Evolutionary conservation across 495 filamentous ascomycete species (phyloP).

Genomic region (Lepraria neglecta): DNA sequence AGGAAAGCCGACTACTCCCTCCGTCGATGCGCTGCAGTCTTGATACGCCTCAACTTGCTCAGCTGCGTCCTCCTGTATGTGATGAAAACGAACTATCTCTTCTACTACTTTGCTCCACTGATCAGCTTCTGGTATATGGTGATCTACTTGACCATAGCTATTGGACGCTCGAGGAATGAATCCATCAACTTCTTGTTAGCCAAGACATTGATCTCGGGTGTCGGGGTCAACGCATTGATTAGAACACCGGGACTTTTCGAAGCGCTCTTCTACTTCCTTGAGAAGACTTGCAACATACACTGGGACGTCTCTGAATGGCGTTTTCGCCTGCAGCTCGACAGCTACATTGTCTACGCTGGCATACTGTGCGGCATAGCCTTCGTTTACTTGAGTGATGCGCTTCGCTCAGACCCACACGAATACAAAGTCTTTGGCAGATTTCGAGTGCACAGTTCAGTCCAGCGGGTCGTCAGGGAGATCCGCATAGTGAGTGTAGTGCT

Average conservation of each 20-base stretch:
- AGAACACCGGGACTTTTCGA: slow-evolving; percentile 43
- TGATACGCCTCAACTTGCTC: slow-evolving; percentile 53
- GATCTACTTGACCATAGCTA: slow-evolving; percentile 44
- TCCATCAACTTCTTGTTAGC: slow-evolving; percentile 37
- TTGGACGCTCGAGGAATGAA: slow-evolving; percentile 37
- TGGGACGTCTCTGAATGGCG: slow-evolving; percentile 44
- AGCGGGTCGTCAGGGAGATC: slow-evolving; percentile 18
- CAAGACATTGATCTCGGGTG: slow-evolving; percentile 46
- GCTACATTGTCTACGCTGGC: slow-evolving; percentile 47
- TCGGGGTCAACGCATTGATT: slow-evolving; percentile 39
- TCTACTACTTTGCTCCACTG: slow-evolving; percentile 57
- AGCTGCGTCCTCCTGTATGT: slow-evolving; percentile 48
- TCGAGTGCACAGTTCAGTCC: not conserved
- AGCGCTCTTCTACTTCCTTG: slow-evolving; percentile 33
- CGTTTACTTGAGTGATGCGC: slow-evolving; percentile 26
- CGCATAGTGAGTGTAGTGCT: slow-evolving; percentile 24
- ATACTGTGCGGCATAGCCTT: slow-evolving; percentile 44
- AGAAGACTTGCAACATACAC: slow-evolving; percentile 34
- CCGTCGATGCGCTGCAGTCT: slow-evolving; percentile 40
- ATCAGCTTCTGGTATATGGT: slow-evolving; percentile 56
- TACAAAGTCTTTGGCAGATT: not conserved
- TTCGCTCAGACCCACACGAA: slow-evolving; percentile 13
- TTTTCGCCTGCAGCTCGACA: slow-evolving; percentile 43
- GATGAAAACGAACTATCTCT: slow-evolving; percentile 51
- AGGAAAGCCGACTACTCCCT: slow-evolving; percentile 50